Evolutionary conservation across 257 asterid species (phyloP), one percentile per base, ranked within the genome.

Genomic region (Vinca minor): DNA sequence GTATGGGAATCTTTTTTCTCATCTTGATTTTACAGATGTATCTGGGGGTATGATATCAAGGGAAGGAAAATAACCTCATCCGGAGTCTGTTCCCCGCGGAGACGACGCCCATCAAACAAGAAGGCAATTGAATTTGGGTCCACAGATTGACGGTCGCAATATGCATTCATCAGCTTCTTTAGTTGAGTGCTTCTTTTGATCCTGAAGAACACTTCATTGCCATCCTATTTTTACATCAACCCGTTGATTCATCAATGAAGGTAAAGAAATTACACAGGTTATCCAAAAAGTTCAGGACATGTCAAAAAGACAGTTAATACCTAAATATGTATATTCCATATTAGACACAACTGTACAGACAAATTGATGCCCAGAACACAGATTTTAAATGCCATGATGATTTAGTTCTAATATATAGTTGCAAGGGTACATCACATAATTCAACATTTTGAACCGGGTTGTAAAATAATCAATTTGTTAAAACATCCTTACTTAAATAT

Each of bases 111-210:
- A 65, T 74, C 83, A 74, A 74, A 78, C 67, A 74, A 65, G 66
- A 78, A 78, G 0, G 83, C 80, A n/a, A 78, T 71, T 12, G 80
- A 71, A 34, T 56, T 75, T 3, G 68, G 18, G 36, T 78, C 83
- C 60, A 74, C 77, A 0, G 83, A 78, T 39, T 78, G 83, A n/a
- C 80, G 75, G 56, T 78, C 80, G 32, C 80, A 78, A 47, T 78
- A 74, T 0, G 80, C 83, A 68, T 71, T 74, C 83, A 78, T 78
- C 29, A 78, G 83, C 74, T 78, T 78, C 70, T 71, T 74, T 14
- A 74, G 71, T 23, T 78, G 80, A 32, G 80, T 78, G 60, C 75
- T 78, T 64, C 83, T 78, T 53, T 78, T 78, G 56, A 77, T 77
- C 79, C 77, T 63, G 69, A 77, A 77, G 56, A 77, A 77, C 0